These are phyloP conservation scores for Byssoonygena ceratinophila DNA, from an alignment of 2,329 filamentous ascomycete genomes.

Conservation along the genomic window DNA sequence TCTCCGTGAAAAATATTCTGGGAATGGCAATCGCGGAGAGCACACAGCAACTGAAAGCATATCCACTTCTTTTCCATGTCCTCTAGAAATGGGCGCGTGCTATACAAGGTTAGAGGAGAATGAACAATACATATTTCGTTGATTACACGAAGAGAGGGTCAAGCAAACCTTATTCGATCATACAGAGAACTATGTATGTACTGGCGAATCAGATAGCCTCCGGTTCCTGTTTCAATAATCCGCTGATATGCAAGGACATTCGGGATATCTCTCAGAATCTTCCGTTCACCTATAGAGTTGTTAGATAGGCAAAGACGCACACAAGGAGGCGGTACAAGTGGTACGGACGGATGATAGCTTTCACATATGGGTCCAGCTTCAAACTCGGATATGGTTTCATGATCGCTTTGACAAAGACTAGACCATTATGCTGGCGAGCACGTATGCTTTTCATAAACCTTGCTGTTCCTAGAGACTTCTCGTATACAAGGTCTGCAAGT, in stretches of 20 bases:
- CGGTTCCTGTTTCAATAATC: conserved; percentile 80
- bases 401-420: conserved; percentile 88
- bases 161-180: conserved; percentile 61
- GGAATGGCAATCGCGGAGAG: conserved; percentile 80
- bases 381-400: conserved; percentile 83
- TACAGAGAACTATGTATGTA: conserved; percentile 95
- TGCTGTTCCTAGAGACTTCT: conserved; percentile 80
- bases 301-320: conserved; percentile 10
- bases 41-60: conserved; percentile 87
- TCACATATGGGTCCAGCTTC: conserved; percentile 67
- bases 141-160: background rate
- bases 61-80: conserved; percentile 99
- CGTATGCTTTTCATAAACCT: conserved; percentile 96
- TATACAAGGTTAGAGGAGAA: conserved; percentile 33
- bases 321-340: conserved; percentile 16
- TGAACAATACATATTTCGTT: background rate
- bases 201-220: conserved; percentile 87
- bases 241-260: conserved; percentile 87
- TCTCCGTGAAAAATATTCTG: conserved; percentile 90
- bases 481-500: conserved; percentile 79
- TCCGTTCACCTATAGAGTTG: conserved; percentile 56
- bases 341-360: conserved; percentile 59
- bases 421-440: conserved; percentile 76
- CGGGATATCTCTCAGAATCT: conserved; percentile 66
- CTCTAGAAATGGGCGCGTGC: conserved; percentile 90